Percentiles rank a stretch among this genome's conserved stretches.
phyloP scores from a whole-genome alignment of 2,329 filamentous ascomycete species.

The Esteya vermicola region DNA sequence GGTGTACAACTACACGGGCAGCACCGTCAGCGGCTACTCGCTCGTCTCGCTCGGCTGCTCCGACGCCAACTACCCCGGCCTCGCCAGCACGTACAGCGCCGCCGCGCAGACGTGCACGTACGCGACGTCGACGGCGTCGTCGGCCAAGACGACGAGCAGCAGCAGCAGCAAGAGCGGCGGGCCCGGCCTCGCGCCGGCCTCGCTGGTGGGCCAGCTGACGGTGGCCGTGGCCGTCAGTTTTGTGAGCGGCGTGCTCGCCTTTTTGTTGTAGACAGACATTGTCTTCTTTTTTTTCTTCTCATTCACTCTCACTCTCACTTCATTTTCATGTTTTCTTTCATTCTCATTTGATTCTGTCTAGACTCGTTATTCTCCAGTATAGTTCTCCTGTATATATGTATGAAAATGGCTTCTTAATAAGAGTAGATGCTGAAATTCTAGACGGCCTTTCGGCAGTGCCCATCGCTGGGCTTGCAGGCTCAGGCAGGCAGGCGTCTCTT shows the following conservation, averaged over 20 bases:
- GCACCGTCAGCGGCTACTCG: slow-evolving; percentile 1
- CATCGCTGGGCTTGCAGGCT: too few species aligned
- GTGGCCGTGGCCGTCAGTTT: not conserved
- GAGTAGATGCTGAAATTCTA: too few species aligned
- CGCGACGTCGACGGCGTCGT: not conserved
- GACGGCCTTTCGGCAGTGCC: too few species aligned
- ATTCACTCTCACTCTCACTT: too few species aligned
- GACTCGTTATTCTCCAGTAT: not conserved
- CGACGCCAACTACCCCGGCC: slow-evolving; percentile 5
- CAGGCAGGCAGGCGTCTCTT: too few species aligned
- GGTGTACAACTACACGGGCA: slow-evolving; percentile 3
- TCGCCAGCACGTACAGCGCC: slow-evolving; percentile 1
- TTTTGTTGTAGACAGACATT: not conserved
- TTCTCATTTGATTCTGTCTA: too few species aligned
- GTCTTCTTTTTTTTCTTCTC: not conserved
- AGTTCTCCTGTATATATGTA: not conserved
- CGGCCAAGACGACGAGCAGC: not conserved
- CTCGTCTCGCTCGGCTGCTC: slow-evolving; percentile 5
- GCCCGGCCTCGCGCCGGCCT: not conserved
- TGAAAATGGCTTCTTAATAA: too few species aligned
- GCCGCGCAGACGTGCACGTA: slow-evolving; percentile 2
- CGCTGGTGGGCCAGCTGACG: not conserved
- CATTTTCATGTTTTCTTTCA: too few species aligned
- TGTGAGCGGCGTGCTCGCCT: not conserved
- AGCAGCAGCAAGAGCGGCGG: not conserved